Conservation (phyloP, 169 alveolate species). For the Cyclospora cayetanensis region DNA sequence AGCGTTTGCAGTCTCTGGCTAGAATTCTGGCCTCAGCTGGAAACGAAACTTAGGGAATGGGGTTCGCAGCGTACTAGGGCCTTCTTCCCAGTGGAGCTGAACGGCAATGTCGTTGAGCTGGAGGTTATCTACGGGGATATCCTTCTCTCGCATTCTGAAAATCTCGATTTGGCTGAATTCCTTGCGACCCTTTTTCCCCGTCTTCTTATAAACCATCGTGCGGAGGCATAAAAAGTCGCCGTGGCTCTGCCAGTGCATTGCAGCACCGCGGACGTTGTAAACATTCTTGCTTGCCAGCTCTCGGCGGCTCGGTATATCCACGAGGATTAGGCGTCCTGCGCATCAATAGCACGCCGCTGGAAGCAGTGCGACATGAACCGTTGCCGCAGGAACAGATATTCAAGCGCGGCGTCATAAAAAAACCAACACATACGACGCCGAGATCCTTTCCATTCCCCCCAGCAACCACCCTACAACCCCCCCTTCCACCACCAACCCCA, state of each 20-base stretch:
- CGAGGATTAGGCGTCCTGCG: slow-evolving; percentile 82
- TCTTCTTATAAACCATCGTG: slow-evolving; percentile 86
- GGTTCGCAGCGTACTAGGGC: slow-evolving; percentile 57
- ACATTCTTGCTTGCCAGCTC: slow-evolving; percentile 91
- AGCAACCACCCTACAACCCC: background rate
- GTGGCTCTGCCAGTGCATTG: slow-evolving; percentile 91
- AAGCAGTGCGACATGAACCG: background rate
- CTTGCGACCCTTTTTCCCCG: slow-evolving; percentile 89
- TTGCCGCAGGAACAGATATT: background rate
- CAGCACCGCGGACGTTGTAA: slow-evolving; percentile 86
- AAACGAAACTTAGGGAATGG: background rate
- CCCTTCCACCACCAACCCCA: background rate
- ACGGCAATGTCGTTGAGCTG: slow-evolving; percentile 90
- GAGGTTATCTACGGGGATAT: slow-evolving; percentile 91
- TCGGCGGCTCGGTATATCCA: slow-evolving; percentile 87
- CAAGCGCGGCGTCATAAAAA: background rate
- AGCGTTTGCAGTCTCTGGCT: background rate
- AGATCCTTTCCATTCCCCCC: background rate
- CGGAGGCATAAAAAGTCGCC: slow-evolving; percentile 90
- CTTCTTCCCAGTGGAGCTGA: slow-evolving; percentile 90
- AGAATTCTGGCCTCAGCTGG: background rate
- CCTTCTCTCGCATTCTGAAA: slow-evolving; percentile 88
- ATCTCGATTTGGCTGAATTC: slow-evolving; percentile 88
- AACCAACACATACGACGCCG: background rate
- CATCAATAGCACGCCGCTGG: background rate